Conservation (phyloP, 441 rosid genomes). For the Populus hybrid region DNA sequence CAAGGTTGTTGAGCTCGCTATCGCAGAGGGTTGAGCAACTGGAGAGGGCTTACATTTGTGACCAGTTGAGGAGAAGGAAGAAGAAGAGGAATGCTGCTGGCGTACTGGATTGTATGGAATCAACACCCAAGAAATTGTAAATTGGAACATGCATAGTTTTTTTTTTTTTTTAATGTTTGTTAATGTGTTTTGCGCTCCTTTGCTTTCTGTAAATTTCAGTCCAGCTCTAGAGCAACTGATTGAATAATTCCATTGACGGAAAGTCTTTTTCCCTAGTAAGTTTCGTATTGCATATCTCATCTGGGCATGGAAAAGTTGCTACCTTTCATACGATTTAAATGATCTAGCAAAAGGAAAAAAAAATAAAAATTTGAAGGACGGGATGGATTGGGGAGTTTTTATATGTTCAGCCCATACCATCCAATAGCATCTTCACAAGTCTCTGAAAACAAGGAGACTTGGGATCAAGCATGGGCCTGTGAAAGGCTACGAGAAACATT, state of each 20-base stretch:
- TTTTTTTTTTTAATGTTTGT: too few relatives aligned
- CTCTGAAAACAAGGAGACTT: background rate
- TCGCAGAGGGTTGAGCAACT: slow-evolving; percentile 53
- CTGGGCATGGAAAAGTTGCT: too few relatives aligned
- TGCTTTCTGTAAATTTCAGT: too few relatives aligned
- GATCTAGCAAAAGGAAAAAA: too few relatives aligned
- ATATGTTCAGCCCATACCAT: too few relatives aligned
- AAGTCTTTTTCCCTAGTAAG: background rate
- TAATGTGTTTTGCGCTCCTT: too few relatives aligned
- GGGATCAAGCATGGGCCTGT: background rate
- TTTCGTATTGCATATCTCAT: background rate
- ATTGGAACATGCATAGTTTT: slow-evolving; percentile 8
- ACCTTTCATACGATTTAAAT: too few relatives aligned
- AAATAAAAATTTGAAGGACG: too few relatives aligned
- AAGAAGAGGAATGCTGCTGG: slow-evolving; percentile 24
- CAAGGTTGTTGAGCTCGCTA: slow-evolving; percentile 35
- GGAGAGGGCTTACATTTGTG: slow-evolving; percentile 49
- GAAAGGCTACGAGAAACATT: background rate
- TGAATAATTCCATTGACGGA: too few relatives aligned
- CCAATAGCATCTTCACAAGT: too few relatives aligned
- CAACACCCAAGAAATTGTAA: slow-evolving; percentile 15
- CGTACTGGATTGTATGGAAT: slow-evolving; percentile 10
- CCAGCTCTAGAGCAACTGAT: too few relatives aligned
- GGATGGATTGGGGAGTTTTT: too few relatives aligned
- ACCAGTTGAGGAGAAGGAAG: slow-evolving; percentile 46